phyloP scores from a whole-genome alignment of 1,139 yeast species.

The Nadsonia starkeyi-henricii region DNA sequence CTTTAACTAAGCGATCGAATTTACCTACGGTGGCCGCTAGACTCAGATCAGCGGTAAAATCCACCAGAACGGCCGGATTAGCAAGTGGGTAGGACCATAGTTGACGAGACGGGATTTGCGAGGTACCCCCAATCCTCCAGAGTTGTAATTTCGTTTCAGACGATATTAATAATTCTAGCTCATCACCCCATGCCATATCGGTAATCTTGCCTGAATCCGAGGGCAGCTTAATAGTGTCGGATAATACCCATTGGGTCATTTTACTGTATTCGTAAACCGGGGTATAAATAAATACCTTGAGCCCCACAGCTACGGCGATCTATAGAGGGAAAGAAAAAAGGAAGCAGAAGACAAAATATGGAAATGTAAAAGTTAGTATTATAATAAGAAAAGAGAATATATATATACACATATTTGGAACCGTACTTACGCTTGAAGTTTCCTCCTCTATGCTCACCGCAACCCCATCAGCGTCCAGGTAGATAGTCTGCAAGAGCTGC shows the following conservation, averaged over 20 bases:
- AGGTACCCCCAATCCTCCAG: slow-evolving; percentile 6
- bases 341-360: neutral
- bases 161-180: slow-evolving; percentile 17
- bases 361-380: neutral
- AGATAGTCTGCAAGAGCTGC: slow-evolving; percentile 58
- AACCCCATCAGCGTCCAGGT: slow-evolving; percentile 49
- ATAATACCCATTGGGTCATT: neutral
- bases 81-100: slow-evolving; percentile 20
- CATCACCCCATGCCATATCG: slow-evolving; percentile 25
- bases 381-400: neutral
- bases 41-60: slow-evolving; percentile 50
- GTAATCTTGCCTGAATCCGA: neutral
- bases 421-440: slow-evolving; percentile 28
- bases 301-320: slow-evolving; percentile 24
- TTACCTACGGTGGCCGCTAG: slow-evolving; percentile 50
- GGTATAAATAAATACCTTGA: neutral
- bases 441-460: slow-evolving; percentile 45
- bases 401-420: too few species aligned
- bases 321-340: neutral
- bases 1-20: slow-evolving; percentile 53
- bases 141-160: neutral
- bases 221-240: neutral
- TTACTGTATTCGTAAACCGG: neutral
- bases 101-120: slow-evolving; percentile 13
- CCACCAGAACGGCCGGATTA: slow-evolving; percentile 38